Evolutionary conservation across 441 rosid species (phyloP), one percentile per base, ranked within the genome.

Genomic region (Breynia disticha): DNA sequence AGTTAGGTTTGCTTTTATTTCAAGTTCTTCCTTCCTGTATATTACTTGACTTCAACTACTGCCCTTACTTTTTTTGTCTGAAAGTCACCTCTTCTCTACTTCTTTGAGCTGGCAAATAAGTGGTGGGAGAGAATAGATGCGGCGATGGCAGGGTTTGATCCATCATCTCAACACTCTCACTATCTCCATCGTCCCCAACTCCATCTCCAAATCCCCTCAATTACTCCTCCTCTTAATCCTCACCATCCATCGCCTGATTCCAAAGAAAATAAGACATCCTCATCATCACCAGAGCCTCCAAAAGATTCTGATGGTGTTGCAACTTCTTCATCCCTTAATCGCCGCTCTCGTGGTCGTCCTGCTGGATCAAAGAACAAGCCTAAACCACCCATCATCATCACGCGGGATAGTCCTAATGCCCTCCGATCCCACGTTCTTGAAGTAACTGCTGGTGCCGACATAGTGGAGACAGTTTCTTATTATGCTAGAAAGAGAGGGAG

Each of bases 291-390:
- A 28, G 35, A 28, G 7, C 5, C 87, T 19, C 35, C 35, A 5
- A 28, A 28, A 28, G 35, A 28, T 9, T 4, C 87, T 19, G 72
- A 69, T 47, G 81, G 76, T 5, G 10, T 46, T 24, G 51, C 17
- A 59, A 20, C 21, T 41, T 12, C 41, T 42, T 71, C 77, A 24
- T 66, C 73, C 14, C 67, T 66, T 8, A 72, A 60, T 13, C 84
- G 82, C 56, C 81, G 94, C 20, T 83, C 89, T 11, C 75, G 89
- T 44, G 94, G 94, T 46, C 83, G 94, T 51, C 94, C 94, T 43
- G 45, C 86, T 0, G 89, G 94, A 32, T 85, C 88, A 50, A 84
- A 80, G 74, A 84, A 84, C 79, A 84, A 82, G 45, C 76, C 80
- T 0, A 85, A 69, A 62, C 83, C 94, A 7, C 94, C 94, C 3